Percentiles rank a stretch among this genome's conserved stretches.
phyloP scores from a whole-genome alignment of 768 basidiomycete genomes.

The Serpula lacrymans region DNA sequence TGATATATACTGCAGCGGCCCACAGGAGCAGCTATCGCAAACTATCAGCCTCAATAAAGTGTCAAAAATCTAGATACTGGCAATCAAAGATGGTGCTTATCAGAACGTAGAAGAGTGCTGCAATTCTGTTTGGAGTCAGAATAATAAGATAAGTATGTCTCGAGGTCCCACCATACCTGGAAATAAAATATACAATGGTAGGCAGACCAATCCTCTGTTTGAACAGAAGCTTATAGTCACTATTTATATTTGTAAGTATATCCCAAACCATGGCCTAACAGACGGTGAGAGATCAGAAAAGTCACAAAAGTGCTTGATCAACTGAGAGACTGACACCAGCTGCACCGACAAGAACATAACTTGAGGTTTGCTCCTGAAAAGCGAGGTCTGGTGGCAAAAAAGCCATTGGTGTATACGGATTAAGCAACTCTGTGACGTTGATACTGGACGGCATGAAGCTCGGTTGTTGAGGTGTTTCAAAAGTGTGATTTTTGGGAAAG shows the following conservation, averaged over 20 bases:
- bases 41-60: not conserved
- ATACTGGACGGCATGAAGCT: too few species aligned
- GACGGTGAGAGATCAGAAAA: not conserved
- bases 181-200: conserved; percentile 26
- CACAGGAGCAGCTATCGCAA: conserved; percentile 10
- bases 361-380: conserved; percentile 22
- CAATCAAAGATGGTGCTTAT: conserved; percentile 21
- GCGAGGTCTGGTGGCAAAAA: conserved; percentile 25
- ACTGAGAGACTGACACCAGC: conserved; percentile 18
- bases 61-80: conserved; percentile 2
- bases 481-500: too few species aligned
- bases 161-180: conserved; percentile 20
- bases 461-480: too few species aligned
- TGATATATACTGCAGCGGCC: conserved; percentile 20
- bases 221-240: conserved; percentile 24
- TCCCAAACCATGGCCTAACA: conserved; percentile 33
- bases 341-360: conserved; percentile 24
- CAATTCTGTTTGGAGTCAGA: not conserved
- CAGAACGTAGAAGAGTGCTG: conserved; percentile 16
- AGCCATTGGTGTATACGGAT: conserved; percentile 30
- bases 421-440: conserved; percentile 18
- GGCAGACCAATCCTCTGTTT: conserved; percentile 13
- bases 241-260: conserved; percentile 22
- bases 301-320: not conserved
- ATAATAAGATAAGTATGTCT: not conserved